phyloP scores from a whole-genome alignment of 2,329 filamentous ascomycete genomes.

The Bisporella sp. region DNA sequence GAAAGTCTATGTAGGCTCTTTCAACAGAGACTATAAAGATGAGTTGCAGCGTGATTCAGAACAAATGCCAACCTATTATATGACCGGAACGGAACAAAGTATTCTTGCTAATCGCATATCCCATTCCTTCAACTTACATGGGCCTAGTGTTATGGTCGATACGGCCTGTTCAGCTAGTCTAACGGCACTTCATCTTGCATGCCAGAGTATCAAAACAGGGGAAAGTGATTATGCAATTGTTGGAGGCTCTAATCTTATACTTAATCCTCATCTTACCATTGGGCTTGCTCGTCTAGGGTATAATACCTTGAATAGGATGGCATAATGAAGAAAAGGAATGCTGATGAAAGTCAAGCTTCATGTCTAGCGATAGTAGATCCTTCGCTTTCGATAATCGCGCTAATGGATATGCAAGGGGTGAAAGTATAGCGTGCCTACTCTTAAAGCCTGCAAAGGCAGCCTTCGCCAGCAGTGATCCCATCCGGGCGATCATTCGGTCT shows the following conservation, averaged over 20 bases:
- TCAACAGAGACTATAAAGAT: slow-evolving; percentile 4
- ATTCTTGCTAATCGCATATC: slow-evolving; percentile 40
- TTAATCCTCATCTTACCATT: background rate
- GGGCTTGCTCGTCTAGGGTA: background rate
- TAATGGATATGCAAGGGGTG: slow-evolving; percentile 56
- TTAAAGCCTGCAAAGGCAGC: slow-evolving; percentile 53
- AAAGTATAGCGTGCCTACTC: slow-evolving; percentile 51
- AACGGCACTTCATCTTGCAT: background rate
- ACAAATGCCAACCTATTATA: background rate
- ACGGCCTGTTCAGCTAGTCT: background rate
- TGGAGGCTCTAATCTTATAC: background rate
- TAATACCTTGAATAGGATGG: too few relatives aligned
- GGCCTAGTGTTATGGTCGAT: background rate
- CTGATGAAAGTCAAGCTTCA: background rate
- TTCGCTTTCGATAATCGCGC: slow-evolving; percentile 51
- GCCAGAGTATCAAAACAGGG: background rate
- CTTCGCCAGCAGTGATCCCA: slow-evolving; percentile 48
- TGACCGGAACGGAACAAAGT: background rate
- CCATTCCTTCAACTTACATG: slow-evolving; percentile 30
- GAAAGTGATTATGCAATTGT: background rate
- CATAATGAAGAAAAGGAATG: too few relatives aligned
- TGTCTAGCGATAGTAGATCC: slow-evolving; percentile 29
- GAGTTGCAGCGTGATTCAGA: slow-evolving; percentile 4
- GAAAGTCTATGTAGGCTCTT: slow-evolving; percentile 7
- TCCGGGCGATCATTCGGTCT: slow-evolving; percentile 46